These are phyloP conservation scores for Neonectria magnoliae DNA, from an alignment of 2,329 filamentous ascomycete species.

Conservation along the genomic window DNA sequence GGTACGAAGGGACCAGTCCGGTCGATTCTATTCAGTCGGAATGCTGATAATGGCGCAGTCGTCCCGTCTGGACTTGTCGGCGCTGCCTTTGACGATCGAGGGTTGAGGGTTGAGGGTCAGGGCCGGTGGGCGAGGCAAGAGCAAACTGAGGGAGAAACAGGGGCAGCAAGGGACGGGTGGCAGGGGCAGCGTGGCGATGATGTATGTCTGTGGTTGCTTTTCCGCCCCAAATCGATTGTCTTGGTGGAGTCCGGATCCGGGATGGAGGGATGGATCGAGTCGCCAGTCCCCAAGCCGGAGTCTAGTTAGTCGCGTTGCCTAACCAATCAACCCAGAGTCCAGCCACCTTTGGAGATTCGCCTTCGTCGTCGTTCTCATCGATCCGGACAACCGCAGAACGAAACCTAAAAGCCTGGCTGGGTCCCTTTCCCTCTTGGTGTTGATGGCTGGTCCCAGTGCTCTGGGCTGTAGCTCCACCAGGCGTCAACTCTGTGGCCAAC, in stretches of 20 bases:
- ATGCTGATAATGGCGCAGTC: conserved; percentile 11
- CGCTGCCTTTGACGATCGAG: conserved; percentile 9
- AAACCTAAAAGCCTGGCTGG: conserved; percentile 13
- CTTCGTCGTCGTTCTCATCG: conserved; percentile 38
- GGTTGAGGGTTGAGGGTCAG: conserved; percentile 6
- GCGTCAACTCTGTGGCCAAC: background rate
- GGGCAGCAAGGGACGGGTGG: conserved; percentile 40
- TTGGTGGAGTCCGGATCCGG: conserved; percentile 50
- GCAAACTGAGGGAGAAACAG: conserved; percentile 36
- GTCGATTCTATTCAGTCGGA: background rate
- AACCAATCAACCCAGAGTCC: conserved; percentile 39
- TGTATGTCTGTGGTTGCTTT: conserved; percentile 48
- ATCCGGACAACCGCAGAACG: conserved; percentile 25
- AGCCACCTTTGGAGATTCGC: conserved; percentile 38
- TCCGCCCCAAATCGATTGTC: conserved; percentile 45
- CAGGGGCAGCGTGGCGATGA: conserved; percentile 46
- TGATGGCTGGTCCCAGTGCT: conserved; percentile 12
- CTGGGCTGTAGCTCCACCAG: conserved; percentile 18
- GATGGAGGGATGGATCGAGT: conserved; percentile 44
- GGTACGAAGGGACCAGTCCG: background rate
- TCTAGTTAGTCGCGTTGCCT: conserved; percentile 40
- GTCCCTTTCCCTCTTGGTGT: background rate
- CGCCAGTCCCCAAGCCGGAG: conserved; percentile 36
- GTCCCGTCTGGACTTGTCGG: background rate
- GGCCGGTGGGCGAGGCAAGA: conserved; percentile 23